phyloP scores from a whole-genome alignment of 345 rosid species.

The Alliaria petiolata region DNA sequence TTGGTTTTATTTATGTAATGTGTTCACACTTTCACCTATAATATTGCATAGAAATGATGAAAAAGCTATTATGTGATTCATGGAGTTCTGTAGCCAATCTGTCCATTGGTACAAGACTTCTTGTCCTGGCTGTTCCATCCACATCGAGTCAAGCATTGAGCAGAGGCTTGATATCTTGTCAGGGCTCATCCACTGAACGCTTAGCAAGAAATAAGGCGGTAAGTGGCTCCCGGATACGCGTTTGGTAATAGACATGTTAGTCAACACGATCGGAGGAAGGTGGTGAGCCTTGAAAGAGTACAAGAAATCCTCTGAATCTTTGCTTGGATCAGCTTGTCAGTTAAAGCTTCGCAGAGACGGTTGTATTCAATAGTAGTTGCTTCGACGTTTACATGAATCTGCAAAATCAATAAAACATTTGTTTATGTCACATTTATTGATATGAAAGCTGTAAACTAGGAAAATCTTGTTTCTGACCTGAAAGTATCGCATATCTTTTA shows the following conservation, averaged over 20 bases:
- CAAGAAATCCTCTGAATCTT: conserved; percentile 46
- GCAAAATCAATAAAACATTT: conserved; percentile 24
- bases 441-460: not conserved
- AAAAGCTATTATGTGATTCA: too few species aligned
- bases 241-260: conserved; percentile 70
- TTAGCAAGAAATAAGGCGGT: conserved; percentile 62
- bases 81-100: conserved; percentile 70
- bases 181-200: conserved; percentile 73
- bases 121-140: conserved; percentile 64
- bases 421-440: not conserved
- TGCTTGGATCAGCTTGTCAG: conserved; percentile 34
- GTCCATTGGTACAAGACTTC: conserved; percentile 69
- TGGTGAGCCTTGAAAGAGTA: conserved; percentile 66
- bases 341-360: conserved; percentile 50
- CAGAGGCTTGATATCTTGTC: conserved; percentile 63
- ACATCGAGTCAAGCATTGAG: conserved; percentile 62
- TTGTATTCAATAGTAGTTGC: conserved; percentile 33
- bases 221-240: conserved; percentile 74
- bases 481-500: conserved; percentile 51
- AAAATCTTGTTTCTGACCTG: conserved; percentile 40
- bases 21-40: too few species aligned
- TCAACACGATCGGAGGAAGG: conserved; percentile 76
- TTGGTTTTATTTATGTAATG: too few species aligned
- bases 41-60: too few species aligned
- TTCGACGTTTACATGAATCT: conserved; percentile 66